phyloP scores from a whole-genome alignment of 1,139 yeast species.

The Pichia norvegensis region DNA sequence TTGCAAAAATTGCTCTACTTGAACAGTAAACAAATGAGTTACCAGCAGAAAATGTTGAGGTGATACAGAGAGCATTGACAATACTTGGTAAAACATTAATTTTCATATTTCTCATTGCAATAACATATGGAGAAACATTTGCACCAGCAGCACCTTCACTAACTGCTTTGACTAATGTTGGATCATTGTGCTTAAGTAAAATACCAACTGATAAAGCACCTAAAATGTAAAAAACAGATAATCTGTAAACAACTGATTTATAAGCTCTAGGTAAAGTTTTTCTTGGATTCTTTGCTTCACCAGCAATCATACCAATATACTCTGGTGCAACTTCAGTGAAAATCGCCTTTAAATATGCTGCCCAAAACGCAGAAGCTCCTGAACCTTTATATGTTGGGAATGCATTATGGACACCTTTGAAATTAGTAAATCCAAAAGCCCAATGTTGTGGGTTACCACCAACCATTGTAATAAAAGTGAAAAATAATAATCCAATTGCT shows the following conservation, averaged over 20 bases:
- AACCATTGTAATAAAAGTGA: slow-evolving; percentile 41
- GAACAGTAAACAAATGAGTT: slow-evolving; percentile 34
- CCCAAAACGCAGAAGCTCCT: slow-evolving; percentile 47
- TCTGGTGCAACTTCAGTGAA: slow-evolving; percentile 51
- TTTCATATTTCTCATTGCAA: slow-evolving; percentile 21
- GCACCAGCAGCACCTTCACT: slow-evolving; percentile 24
- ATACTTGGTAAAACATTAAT: slow-evolving; percentile 28
- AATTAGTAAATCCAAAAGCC: slow-evolving; percentile 54
- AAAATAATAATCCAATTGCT: slow-evolving; percentile 42
- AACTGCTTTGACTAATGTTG: slow-evolving; percentile 16
- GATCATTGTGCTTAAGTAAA: slow-evolving; percentile 19
- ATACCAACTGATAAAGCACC: slow-evolving; percentile 23
- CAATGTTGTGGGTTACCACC: slow-evolving; percentile 54
- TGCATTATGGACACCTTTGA: slow-evolving; percentile 54
- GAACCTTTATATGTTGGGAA: slow-evolving; percentile 37
- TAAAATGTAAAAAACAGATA: slow-evolving; percentile 34
- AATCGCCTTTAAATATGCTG: slow-evolving; percentile 50
- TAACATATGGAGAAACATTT: slow-evolving; percentile 23
- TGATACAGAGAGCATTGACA: slow-evolving; percentile 29
- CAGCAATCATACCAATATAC: slow-evolving; percentile 46
- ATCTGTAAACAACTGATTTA: slow-evolving; percentile 16
- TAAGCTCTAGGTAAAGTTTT: slow-evolving; percentile 45
- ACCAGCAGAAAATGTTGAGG: slow-evolving; percentile 34
- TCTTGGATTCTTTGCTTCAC: slow-evolving; percentile 43
- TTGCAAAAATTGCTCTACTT: slow-evolving; percentile 32